A percentile compares a stretch with the other conserved stretches of the same genome.
Conservation (phyloP, 108 stramenopile genomes). For the Schizochytrium sp. region DNA sequence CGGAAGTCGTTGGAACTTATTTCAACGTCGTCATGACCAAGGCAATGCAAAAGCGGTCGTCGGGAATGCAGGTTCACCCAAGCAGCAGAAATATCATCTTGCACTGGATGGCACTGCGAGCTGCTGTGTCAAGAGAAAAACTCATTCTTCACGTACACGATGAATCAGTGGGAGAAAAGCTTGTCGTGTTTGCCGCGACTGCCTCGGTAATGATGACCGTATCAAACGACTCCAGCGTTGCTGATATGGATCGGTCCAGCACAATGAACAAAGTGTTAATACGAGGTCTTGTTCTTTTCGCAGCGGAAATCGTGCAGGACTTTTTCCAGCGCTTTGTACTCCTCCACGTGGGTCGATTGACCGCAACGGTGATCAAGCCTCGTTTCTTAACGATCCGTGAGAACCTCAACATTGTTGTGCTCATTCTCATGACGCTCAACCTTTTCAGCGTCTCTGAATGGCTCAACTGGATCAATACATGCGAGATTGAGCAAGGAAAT, state of each 20-base stretch:
- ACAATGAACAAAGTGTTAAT: background rate
- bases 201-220: background rate
- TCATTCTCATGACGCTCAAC: background rate
- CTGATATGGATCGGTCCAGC: background rate
- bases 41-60: background rate
- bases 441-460: background rate
- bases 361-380: background rate
- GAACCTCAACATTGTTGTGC: background rate
- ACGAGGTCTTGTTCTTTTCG: background rate
- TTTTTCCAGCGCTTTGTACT: background rate
- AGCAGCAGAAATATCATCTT: background rate
- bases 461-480: too few relatives aligned
- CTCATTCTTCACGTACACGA: background rate
- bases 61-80: background rate
- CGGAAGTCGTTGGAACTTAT: background rate
- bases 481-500: too few relatives aligned
- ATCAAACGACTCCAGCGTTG: background rate
- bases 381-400: background rate
- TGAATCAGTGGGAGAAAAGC: background rate
- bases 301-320: background rate
- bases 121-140: background rate
- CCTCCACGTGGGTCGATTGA: background rate
- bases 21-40: background rate
- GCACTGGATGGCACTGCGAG: background rate
- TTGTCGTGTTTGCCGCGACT: background rate